Evolutionary conservation across 2,329 filamentous ascomycete genomes (phyloP), one percentile per base, ranked within the genome.

Genomic region (Aspergillus jensenii): DNA sequence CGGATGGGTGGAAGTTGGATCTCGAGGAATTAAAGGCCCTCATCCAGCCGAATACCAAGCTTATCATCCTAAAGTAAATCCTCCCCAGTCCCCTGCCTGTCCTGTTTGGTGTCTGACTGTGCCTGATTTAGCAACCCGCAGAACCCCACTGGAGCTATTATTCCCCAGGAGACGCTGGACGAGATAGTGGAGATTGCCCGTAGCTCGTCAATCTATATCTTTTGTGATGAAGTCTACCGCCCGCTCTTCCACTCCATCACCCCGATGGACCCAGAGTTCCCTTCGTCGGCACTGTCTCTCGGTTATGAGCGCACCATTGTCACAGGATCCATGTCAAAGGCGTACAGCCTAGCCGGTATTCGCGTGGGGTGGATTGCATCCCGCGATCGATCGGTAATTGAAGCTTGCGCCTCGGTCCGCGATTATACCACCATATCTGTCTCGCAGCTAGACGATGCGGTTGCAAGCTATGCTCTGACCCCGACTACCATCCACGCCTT

Each of bases 371-470:
- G 92, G 92, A 81, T 93, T 58, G 90, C 89, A 3, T 88, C 87
- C 14, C 84, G 85, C 25, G 84, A 86, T 71, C 69, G 71, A 5
- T 75, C 77, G 0, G 80, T 96, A 56, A 82, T 93, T 53, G 82
- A 87, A 51, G 78, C 81, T 14, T 81, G 90, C 61, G 85, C 87
- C 11, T 74, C 78, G 14, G 87, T 87, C 1, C 81, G 91, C 41
- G 88, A 95, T 72, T 96, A 95, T 78, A 96, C 90, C 3, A 92
- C 90, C 25, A 96, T 96, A 67, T 90, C 88, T 40, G 90, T 96
- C 0, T 90, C 89, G n/a, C 86, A 88, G 68, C 77, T 96, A 6
- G 91, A 96, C 71, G 90, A 96, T 70, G 83, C 84, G 50, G 81
- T 96, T 11, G 92, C 91, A 2, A 83, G 84, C 27, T 93, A 87